Evolutionary conservation across 495 filamentous ascomycete species (phyloP).

Genomic region (Aspergillus coremiiformis): DNA sequence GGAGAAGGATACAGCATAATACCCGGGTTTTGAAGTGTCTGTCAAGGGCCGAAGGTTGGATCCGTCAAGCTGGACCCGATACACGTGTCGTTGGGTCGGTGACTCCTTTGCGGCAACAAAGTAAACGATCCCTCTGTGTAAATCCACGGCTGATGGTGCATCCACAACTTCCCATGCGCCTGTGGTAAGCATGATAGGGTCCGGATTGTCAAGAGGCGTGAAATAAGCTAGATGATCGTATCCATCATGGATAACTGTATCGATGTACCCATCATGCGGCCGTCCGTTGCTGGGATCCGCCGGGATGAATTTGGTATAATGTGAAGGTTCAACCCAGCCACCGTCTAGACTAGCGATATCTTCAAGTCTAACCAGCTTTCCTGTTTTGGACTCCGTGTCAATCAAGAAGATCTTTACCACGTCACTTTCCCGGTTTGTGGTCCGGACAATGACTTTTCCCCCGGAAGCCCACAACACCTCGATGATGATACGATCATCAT

Average conservation of each 20-base stretch:
- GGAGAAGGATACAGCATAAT: conserved; percentile 82
- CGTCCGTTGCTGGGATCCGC: conserved; percentile 73
- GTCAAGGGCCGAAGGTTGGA: conserved; percentile 61
- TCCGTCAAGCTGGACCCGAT: conserved; percentile 80
- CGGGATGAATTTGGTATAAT: conserved; percentile 80
- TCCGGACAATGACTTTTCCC: conserved; percentile 71
- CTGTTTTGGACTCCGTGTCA: conserved; percentile 67
- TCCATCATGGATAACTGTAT: conserved; percentile 79
- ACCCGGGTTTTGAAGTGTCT: conserved; percentile 70
- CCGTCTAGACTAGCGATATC: conserved; percentile 80
- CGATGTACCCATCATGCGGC: conserved; percentile 80
- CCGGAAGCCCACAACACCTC: conserved; percentile 85
- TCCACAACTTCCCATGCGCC: conserved; percentile 91
- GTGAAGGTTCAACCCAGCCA: conserved; percentile 93
- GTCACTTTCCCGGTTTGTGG: conserved; percentile 93
- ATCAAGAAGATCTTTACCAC: conserved; percentile 77
- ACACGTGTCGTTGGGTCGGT: conserved; percentile 83
- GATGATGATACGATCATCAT: conserved; percentile 83
- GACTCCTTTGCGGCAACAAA: conserved; percentile 82
- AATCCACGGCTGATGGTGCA: conserved; percentile 81
- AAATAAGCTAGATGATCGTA: conserved; percentile 94
- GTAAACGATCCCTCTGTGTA: conserved; percentile 78
- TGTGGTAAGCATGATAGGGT: conserved; percentile 76
- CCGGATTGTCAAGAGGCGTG: conserved; percentile 73
- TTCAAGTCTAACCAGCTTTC: conserved; percentile 67